Percentiles rank a stretch among this genome's conserved stretches.
These are phyloP conservation scores for Coccinonectria pachysandricola DNA, from an alignment of 2,329 filamentous ascomycete genomes.

Conservation along the genomic window DNA sequence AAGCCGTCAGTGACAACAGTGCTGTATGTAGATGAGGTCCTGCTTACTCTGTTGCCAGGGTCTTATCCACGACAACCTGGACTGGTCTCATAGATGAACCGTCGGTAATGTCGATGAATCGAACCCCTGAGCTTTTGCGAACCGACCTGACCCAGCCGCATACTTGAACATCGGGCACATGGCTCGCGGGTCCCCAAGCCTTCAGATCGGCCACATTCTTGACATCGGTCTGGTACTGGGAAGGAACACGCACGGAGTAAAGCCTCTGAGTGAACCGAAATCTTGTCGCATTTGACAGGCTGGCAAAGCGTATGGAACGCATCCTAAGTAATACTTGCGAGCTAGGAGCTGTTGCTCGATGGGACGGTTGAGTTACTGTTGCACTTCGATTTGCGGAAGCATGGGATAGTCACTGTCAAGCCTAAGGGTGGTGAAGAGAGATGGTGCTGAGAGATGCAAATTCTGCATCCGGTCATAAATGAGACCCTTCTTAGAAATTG, in stretches of 20 bases:
- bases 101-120: slow-evolving; percentile 80
- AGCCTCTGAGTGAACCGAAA: slow-evolving; percentile 8
- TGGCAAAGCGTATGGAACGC: slow-evolving; percentile 12
- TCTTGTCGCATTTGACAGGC: slow-evolving; percentile 4
- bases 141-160: slow-evolving; percentile 77
- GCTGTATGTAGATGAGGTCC: too few relatives aligned
- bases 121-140: slow-evolving; percentile 71
- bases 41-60: slow-evolving; percentile 62
- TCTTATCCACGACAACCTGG: slow-evolving; percentile 69
- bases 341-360: too few relatives aligned
- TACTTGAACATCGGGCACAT: slow-evolving; percentile 45
- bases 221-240: slow-evolving; percentile 22
- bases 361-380: too few relatives aligned
- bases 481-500: too few relatives aligned
- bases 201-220: slow-evolving; percentile 46
- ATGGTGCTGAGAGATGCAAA: too few relatives aligned
- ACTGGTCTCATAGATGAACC: slow-evolving; percentile 71
- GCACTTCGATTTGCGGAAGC: too few relatives aligned
- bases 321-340: slow-evolving; percentile 10
- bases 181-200: slow-evolving; percentile 35
- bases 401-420: too few relatives aligned
- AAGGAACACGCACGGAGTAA: slow-evolving; percentile 25
- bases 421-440: too few relatives aligned
- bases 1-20: too few relatives aligned
- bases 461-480: too few relatives aligned